phyloP scores from a whole-genome alignment of 129 eudicot genomes.

The Arctium lappa region DNA sequence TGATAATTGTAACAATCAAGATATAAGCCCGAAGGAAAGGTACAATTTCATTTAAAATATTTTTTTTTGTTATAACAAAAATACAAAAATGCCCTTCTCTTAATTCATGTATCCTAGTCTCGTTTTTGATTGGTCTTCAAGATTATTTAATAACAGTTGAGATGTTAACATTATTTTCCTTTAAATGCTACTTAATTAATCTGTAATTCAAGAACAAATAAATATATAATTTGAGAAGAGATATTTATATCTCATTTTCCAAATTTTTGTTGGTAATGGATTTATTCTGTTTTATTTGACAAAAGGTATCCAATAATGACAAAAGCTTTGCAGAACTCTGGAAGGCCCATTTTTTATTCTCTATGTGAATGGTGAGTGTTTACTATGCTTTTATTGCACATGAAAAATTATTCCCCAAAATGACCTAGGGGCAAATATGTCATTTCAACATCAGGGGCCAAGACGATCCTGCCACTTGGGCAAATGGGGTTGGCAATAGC shows the following conservation, averaged over 20 bases:
- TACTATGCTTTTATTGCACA: neutral
- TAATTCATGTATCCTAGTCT: neutral
- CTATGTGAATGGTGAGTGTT: slow-evolving; percentile 84
- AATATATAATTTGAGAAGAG: no score
- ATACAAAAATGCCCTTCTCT: neutral
- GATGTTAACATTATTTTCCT: neutral
- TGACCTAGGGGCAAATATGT: slow-evolving; percentile 11
- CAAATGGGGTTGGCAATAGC: slow-evolving; percentile 65
- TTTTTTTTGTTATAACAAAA: neutral
- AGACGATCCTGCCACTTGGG: slow-evolving; percentile 98
- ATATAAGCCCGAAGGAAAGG: slow-evolving; percentile 60
- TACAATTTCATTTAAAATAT: neutral
- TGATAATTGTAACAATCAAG: slow-evolving; percentile 69
- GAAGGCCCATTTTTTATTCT: slow-evolving; percentile 77
- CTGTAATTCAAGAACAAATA: neutral
- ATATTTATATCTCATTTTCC: neutral
- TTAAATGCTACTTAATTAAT: neutral
- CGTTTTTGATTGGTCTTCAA: no score
- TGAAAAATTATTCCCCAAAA: neutral
- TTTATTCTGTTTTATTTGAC: slow-evolving; percentile 1
- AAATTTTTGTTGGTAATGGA: neutral
- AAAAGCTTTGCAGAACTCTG: slow-evolving; percentile 70
- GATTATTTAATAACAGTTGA: neutral
- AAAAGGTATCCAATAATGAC: slow-evolving; percentile 81
- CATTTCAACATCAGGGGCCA: slow-evolving; percentile 58